Evolutionary conservation across 2,329 filamentous ascomycete genomes (phyloP).

Genomic region (Cordyceps fumosorosea): DNA sequence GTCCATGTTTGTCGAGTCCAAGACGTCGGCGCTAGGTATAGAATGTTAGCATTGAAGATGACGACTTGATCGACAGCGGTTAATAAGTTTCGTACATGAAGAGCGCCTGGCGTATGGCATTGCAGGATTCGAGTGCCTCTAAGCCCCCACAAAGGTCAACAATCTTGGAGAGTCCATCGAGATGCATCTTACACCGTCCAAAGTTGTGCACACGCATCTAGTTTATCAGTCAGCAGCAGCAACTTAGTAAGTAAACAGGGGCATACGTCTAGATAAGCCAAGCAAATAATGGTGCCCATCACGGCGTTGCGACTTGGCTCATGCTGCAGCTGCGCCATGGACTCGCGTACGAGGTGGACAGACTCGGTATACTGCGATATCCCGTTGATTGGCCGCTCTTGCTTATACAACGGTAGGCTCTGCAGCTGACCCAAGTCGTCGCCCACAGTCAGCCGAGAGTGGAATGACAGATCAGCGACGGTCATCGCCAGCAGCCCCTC

Average conservation of each 20-base stretch:
- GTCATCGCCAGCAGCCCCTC: background rate
- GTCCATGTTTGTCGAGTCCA: constrained; percentile 17
- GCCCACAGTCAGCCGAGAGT: background rate
- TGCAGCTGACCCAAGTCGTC: background rate
- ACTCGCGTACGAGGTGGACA: background rate
- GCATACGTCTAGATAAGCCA: background rate
- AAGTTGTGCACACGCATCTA: background rate
- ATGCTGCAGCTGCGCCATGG: background rate
- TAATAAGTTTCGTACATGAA: background rate
- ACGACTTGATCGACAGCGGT: too few relatives aligned
- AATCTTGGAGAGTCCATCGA: background rate
- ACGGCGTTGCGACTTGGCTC: background rate
- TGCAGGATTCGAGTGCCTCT: background rate
- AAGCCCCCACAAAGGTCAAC: background rate
- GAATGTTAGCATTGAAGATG: background rate
- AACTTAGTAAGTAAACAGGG: background rate
- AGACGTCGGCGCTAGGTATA: constrained; percentile 11
- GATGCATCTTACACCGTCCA: background rate
- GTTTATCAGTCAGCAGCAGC: background rate
- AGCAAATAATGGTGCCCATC: background rate
- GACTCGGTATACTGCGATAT: background rate
- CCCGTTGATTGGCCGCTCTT: background rate
- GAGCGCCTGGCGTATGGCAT: background rate
- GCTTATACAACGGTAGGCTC: background rate
- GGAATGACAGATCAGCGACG: background rate